Percentiles rank a stretch among this genome's conserved stretches.
Conservation (phyloP, 805 yeast genomes). For the Pichia pseudocactophila region DNA sequence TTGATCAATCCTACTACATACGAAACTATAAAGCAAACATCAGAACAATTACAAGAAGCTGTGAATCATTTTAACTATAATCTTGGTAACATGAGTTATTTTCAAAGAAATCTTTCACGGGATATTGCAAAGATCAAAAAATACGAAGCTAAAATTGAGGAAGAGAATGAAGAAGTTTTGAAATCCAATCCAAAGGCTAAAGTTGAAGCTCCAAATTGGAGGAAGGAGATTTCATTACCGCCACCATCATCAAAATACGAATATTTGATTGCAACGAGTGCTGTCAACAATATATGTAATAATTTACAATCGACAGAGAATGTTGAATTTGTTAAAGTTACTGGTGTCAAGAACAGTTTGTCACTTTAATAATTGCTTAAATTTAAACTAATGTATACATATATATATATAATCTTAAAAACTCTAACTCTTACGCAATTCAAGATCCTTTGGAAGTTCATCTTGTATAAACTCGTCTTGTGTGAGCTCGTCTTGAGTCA, state of each 20-base stretch:
- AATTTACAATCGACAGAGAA: conserved; percentile 66
- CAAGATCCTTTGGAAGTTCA: too few relatives aligned
- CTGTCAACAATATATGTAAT: conserved; percentile 60
- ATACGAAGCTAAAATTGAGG: conserved; percentile 64
- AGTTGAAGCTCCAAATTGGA: conserved; percentile 50
- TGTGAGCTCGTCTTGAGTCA: background rate
- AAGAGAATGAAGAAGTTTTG: conserved; percentile 54
- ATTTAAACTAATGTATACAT: too few relatives aligned
- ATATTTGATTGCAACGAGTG: conserved; percentile 57
- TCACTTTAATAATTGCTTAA: background rate
- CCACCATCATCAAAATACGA: conserved; percentile 69
- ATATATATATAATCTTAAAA: background rate
- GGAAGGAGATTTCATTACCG: conserved; percentile 54
- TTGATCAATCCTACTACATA: conserved; percentile 33
- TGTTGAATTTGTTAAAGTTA: conserved; percentile 53
- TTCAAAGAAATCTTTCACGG: conserved; percentile 65
- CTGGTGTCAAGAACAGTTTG: conserved; percentile 28
- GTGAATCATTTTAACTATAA: conserved; percentile 71
- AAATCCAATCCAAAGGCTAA: conserved; percentile 43
- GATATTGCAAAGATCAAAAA: conserved; percentile 61
- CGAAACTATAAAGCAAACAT: conserved; percentile 34
- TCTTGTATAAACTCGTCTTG: conserved; percentile 18
- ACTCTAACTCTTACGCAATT: background rate
- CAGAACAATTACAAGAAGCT: conserved; percentile 58
- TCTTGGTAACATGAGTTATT: conserved; percentile 72